These are phyloP conservation scores for Alternaria triticina DNA, from an alignment of 2,329 filamentous ascomycete species.

Conservation along the genomic window DNA sequence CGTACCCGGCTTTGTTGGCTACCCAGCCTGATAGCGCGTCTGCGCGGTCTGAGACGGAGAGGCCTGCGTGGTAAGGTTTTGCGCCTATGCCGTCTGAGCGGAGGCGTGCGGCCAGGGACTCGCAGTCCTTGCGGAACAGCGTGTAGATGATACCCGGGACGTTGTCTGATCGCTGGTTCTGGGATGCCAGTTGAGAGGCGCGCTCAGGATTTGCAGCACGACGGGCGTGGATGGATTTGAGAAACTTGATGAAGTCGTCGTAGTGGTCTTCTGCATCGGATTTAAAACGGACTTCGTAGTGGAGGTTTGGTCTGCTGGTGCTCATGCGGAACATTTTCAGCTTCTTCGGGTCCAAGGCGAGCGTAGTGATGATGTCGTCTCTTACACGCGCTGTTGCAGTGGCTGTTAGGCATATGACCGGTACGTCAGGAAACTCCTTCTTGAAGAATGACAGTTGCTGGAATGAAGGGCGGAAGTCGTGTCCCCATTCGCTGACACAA, in stretches of 20 bases:
- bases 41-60: slow-evolving; percentile 71
- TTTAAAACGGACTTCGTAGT: slow-evolving; percentile 88
- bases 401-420: slow-evolving; percentile 90
- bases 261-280: slow-evolving; percentile 77
- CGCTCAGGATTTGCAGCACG: slow-evolving; percentile 65
- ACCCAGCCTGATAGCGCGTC: slow-evolving; percentile 76
- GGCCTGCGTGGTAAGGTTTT: slow-evolving; percentile 73
- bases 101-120: slow-evolving; percentile 70
- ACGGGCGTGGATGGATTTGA: slow-evolving; percentile 73
- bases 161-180: slow-evolving; percentile 62
- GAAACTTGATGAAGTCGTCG: slow-evolving; percentile 76
- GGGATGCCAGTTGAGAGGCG: slow-evolving; percentile 62
- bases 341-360: slow-evolving; percentile 69
- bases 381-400: slow-evolving; percentile 84
- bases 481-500: slow-evolving; percentile 97
- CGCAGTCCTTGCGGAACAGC: slow-evolving; percentile 75
- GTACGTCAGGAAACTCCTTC: slow-evolving; percentile 79
- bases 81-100: slow-evolving; percentile 74
- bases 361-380: slow-evolving; percentile 78
- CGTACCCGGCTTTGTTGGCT: slow-evolving; percentile 75
- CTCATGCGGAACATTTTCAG: slow-evolving; percentile 82
- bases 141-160: slow-evolving; percentile 83
- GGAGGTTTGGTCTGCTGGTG: slow-evolving; percentile 82
- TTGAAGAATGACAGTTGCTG: slow-evolving; percentile 87
- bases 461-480: slow-evolving; percentile 95